Evolutionary conservation across 208 protist genomes (phyloP), one percentile per base, ranked within the genome.

Genomic region (Leishmania lainsoni): DNA sequence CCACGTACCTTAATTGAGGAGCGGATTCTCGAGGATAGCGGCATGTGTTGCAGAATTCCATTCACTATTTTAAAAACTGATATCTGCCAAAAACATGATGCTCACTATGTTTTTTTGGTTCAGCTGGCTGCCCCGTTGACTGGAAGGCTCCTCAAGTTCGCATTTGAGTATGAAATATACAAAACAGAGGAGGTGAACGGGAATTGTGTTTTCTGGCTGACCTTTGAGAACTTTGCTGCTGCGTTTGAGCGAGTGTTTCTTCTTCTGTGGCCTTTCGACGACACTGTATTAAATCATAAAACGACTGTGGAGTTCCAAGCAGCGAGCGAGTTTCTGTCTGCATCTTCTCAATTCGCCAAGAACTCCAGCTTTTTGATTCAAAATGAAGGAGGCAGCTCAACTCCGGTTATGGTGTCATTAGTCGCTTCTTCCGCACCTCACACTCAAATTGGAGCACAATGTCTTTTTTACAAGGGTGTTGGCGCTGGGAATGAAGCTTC

Each of bases 301-400:
- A 75, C 48, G 22, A 89, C 82, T 22, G 78, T 32, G 32, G 85
- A 80, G 78, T 78, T 87, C 52, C 39, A 61, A 54, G 88, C 52
- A 39, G 32, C 74, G 9, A 85, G 74, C 32, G 76, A 76, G 0
- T 78, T 51, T 54, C 81, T 81, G 5, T 52, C 79, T 20, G 26
- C 17, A 20, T 80, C 75, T 3, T 91, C 88, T 54, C 80, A 81
- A 49, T 95, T 95, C 84, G 88, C 88, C 4, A 82, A 58, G 48
- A 95, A 93, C 71, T 81, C 86, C 16, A 87, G 84, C 22, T 92
- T 91, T 86, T 81, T 88, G n/a, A 71, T 94, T 51, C 83, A 88
- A 79, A 94, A 92, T 68, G 65, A 63, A 29, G 81, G 80, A n/a
- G 81, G 73, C 49, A 22, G 16, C 16, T 73, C 81, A 49, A 79